phyloP scores from a whole-genome alignment of 2,329 filamentous ascomycete genomes.

The Fusarium napiforme region DNA sequence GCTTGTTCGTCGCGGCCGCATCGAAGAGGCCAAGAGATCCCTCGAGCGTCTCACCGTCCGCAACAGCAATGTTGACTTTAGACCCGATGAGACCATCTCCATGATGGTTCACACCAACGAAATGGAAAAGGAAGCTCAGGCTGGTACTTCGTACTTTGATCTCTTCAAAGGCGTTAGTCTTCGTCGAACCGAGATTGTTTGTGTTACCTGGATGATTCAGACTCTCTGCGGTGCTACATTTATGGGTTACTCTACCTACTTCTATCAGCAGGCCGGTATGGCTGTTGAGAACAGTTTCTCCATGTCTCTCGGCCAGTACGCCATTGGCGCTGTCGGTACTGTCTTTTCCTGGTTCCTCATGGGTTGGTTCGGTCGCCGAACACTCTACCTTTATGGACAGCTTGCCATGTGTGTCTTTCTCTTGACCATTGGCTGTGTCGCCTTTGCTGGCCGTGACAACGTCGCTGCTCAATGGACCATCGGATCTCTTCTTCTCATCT shows the following conservation, averaged over 20 bases:
- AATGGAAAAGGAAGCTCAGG: constrained; percentile 54
- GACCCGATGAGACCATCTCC: constrained; percentile 57
- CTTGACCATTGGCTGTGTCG: constrained; percentile 63
- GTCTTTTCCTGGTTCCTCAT: constrained; percentile 59
- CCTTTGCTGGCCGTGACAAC: constrained; percentile 59
- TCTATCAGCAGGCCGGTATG: constrained; percentile 58
- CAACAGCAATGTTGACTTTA: constrained; percentile 49
- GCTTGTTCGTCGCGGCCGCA: constrained; percentile 55
- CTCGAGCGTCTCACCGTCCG: constrained; percentile 55
- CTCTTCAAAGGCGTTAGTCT: constrained; percentile 60
- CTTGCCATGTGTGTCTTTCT: constrained; percentile 60
- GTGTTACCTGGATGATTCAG: constrained; percentile 57
- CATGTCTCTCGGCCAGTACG: constrained; percentile 56
- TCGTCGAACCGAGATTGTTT: constrained; percentile 59
- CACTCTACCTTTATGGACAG: constrained; percentile 57
- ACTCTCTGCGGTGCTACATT: constrained; percentile 54
- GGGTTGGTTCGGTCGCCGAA: constrained; percentile 57
- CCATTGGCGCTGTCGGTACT: constrained; percentile 58
- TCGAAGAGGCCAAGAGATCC: constrained; percentile 53
- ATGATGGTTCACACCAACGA: constrained; percentile 65
- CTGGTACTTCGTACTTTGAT: constrained; percentile 57
- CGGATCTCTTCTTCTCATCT: constrained; percentile 57
- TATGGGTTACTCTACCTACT: constrained; percentile 70
- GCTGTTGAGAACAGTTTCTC: constrained; percentile 52
- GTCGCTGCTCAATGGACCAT: constrained; percentile 60